Percentiles rank a stretch among this genome's conserved stretches.
These are phyloP conservation scores for Gigaspora rosea DNA, from an alignment of 192 early-diverging fungal genomes.

Conservation along the genomic window DNA sequence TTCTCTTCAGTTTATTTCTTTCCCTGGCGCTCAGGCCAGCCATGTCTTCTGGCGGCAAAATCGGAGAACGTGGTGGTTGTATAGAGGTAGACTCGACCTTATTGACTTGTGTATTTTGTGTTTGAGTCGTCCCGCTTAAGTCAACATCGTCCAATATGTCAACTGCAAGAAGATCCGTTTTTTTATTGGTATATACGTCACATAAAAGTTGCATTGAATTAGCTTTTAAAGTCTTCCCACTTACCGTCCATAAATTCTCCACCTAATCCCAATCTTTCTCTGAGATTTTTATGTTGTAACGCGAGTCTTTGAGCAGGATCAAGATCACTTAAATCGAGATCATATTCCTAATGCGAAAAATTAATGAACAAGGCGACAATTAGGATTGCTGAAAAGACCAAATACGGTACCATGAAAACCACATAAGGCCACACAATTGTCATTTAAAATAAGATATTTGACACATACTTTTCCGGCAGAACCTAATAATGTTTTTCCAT, in stretches of 20 bases:
- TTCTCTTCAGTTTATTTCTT: conserved; percentile 85
- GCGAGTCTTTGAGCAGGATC: conserved; percentile 82
- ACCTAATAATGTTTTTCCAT: conserved; percentile 78
- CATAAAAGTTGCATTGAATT: background rate
- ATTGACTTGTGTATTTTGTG: conserved; percentile 30
- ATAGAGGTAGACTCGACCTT: conserved; percentile 34
- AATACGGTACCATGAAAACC: no score
- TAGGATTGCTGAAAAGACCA: no score
- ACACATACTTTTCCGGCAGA: conserved; percentile 69
- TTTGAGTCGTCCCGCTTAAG: conserved; percentile 45
- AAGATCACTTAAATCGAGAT: conserved; percentile 75
- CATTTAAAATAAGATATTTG: background rate
- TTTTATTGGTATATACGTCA: background rate
- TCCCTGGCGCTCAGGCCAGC: conserved; percentile 87
- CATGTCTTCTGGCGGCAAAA: conserved; percentile 54
- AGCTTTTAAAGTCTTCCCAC: background rate
- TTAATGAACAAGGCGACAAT: no score
- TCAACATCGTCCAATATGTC: conserved; percentile 88
- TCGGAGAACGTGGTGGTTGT: conserved; percentile 39
- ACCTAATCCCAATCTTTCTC: conserved; percentile 81
- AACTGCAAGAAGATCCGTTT: conserved; percentile 42
- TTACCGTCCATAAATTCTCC: conserved; percentile 85
- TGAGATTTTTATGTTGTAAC: conserved; percentile 80
- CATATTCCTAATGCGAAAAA: conserved; percentile 67
- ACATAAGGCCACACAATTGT: background rate